phyloP scores from a whole-genome alignment of 106 monocot species.

The Acorus gramineus region DNA sequence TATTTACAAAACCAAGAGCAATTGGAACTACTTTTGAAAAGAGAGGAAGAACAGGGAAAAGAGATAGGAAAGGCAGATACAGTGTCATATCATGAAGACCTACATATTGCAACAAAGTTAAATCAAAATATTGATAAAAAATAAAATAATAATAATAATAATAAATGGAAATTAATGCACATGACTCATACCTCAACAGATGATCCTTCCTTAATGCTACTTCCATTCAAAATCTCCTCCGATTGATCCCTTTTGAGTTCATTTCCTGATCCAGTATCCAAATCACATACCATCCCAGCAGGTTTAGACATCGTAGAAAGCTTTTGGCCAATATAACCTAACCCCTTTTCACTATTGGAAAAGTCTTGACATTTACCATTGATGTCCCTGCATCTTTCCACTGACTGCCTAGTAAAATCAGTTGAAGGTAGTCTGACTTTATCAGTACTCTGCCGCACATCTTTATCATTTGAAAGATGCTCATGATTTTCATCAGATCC shows the following conservation, averaged over 20 bases:
- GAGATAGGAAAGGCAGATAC: too few relatives aligned
- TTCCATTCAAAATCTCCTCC: conserved; percentile 14
- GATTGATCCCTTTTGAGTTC: conserved; percentile 14
- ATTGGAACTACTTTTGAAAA: too few relatives aligned
- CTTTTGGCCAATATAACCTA: too few relatives aligned
- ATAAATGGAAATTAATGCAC: neutral
- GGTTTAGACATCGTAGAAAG: too few relatives aligned
- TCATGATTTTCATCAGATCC: conserved; percentile 9
- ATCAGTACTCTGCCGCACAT: conserved; percentile 4
- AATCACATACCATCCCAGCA: too few relatives aligned
- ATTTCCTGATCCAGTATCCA: neutral
- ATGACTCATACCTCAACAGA: conserved; percentile 54
- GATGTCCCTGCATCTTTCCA: too few relatives aligned
- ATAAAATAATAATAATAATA: neutral
- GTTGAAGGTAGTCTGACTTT: neutral
- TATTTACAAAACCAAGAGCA: too few relatives aligned
- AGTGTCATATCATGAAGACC: neutral
- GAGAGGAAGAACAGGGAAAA: too few relatives aligned
- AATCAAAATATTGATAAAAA: too few relatives aligned
- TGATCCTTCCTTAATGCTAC: conserved; percentile 41
- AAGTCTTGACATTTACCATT: too few relatives aligned
- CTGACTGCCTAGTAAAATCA: neutral
- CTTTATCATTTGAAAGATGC: conserved; percentile 10
- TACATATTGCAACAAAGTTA: neutral
- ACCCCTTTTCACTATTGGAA: conserved; percentile 3